A percentile compares a stretch with the other conserved stretches of the same genome.
These are phyloP conservation scores for Hymenochaete sp. DNA, from an alignment of 1,284 basidiomycete species.

Conservation along the genomic window DNA sequence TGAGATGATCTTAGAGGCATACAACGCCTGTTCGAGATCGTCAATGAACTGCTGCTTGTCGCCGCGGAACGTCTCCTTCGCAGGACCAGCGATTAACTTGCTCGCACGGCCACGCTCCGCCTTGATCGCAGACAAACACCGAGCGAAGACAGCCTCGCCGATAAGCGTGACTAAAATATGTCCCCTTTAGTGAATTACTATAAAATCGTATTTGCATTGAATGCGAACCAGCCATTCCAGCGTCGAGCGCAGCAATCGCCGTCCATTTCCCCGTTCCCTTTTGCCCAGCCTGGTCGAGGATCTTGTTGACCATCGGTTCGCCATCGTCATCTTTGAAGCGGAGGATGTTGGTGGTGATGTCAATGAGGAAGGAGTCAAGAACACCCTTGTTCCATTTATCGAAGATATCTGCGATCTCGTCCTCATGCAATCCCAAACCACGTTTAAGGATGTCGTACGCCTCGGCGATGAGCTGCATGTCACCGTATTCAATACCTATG, in stretches of 20 bases:
- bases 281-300: slow-evolving; percentile 93
- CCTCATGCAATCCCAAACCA: slow-evolving; percentile 78
- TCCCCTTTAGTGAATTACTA: not conserved
- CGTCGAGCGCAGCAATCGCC: slow-evolving; percentile 94
- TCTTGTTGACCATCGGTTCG: slow-evolving; percentile 84
- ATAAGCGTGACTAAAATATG: slow-evolving; percentile 83
- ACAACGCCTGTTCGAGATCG: slow-evolving; percentile 97
- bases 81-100: slow-evolving; percentile 84
- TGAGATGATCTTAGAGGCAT: slow-evolving; percentile 98
- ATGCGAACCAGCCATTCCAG: slow-evolving; percentile 73
- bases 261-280: slow-evolving; percentile 99
- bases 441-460: slow-evolving; percentile 98
- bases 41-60: slow-evolving; percentile 99
- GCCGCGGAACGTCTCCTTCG: slow-evolving; percentile 89
- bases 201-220: not conserved
- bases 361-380: slow-evolving; percentile 98
- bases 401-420: slow-evolving; percentile 88
- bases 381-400: slow-evolving; percentile 96
- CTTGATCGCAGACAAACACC: slow-evolving; percentile 96
- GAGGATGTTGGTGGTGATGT: slow-evolving; percentile 94
- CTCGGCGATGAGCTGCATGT: slow-evolving; percentile 99
- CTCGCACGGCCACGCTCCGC: slow-evolving; percentile 92
- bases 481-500: slow-evolving; percentile 95
- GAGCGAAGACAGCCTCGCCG: slow-evolving; percentile 98
- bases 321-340: slow-evolving; percentile 97